These are phyloP conservation scores for Lomentospora prolificans DNA, from an alignment of 2,329 filamentous ascomycete species.

Conservation along the genomic window DNA sequence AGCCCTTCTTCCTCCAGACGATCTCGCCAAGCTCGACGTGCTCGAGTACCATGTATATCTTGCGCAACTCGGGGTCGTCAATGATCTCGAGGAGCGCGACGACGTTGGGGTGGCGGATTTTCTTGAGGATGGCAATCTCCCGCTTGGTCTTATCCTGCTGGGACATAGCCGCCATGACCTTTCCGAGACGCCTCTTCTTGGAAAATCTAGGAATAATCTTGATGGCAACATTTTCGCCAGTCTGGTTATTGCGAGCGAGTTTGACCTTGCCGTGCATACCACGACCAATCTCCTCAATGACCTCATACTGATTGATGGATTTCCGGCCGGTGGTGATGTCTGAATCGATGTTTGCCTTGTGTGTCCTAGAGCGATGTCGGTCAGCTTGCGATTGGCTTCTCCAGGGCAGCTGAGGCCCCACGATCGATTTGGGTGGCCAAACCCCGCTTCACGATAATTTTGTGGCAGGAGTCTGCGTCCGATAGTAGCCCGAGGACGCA, in stretches of 20 bases:
- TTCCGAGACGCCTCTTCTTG: conserved; percentile 84
- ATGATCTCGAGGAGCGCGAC: conserved; percentile 94
- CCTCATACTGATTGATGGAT: conserved; percentile 94
- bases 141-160: conserved; percentile 77
- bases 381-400: conserved; percentile 3
- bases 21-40: conserved; percentile 93
- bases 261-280: conserved; percentile 98
- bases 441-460: conserved; percentile 9
- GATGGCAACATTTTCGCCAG: conserved; percentile 77
- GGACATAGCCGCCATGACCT: conserved; percentile 51
- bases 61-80: conserved; percentile 89
- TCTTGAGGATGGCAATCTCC: conserved; percentile 96
- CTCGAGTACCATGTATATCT: conserved; percentile 96
- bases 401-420: neutral
- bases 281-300: conserved; percentile 90
- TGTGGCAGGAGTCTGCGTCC: conserved; percentile 5
- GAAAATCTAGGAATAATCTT: conserved; percentile 97
- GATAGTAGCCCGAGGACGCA: neutral
- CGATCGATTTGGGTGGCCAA: neutral
- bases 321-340: conserved; percentile 86
- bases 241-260: conserved; percentile 71
- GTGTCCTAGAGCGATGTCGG: conserved; percentile 47
- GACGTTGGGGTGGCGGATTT: conserved; percentile 94
- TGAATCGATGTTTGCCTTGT: conserved; percentile 83
- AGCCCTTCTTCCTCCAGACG: conserved; percentile 81